These are phyloP conservation scores for Fusarium dimerum DNA, from an alignment of 2,329 filamentous ascomycete genomes.

Conservation along the genomic window DNA sequence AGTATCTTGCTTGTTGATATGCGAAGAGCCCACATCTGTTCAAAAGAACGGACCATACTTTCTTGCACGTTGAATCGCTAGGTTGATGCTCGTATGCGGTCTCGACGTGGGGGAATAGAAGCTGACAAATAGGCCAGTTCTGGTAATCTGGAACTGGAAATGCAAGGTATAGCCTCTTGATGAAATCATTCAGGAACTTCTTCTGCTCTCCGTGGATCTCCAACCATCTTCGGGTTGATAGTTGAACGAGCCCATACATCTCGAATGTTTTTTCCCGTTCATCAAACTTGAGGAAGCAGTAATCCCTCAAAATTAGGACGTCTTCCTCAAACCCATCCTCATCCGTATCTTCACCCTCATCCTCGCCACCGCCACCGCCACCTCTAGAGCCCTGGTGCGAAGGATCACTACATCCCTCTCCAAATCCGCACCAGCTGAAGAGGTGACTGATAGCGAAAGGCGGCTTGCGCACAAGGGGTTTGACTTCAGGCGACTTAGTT, in stretches of 20 bases:
- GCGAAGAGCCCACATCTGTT: no score
- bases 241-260: constrained; percentile 4
- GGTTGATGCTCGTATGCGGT: background rate
- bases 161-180: background rate
- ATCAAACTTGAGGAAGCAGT: background rate
- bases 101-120: background rate
- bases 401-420: no score
- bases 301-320: background rate
- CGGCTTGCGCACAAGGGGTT: no score
- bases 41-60: no score
- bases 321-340: background rate
- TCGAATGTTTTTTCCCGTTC: background rate
- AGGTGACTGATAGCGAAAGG: no score
- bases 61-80: background rate
- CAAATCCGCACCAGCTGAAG: no score
- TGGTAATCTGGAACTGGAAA: background rate
- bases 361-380: no score
- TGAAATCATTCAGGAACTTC: background rate
- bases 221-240: constrained; percentile 1
- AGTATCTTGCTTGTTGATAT: background rate
- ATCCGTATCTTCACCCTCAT: background rate
- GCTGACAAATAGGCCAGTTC: background rate
- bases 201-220: background rate
- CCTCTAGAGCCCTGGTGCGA: no score
- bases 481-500: no score